Base-by-base conservation (phyloP, 768 basidiomycete genomes). In the Boletus barrowsii region DNA sequence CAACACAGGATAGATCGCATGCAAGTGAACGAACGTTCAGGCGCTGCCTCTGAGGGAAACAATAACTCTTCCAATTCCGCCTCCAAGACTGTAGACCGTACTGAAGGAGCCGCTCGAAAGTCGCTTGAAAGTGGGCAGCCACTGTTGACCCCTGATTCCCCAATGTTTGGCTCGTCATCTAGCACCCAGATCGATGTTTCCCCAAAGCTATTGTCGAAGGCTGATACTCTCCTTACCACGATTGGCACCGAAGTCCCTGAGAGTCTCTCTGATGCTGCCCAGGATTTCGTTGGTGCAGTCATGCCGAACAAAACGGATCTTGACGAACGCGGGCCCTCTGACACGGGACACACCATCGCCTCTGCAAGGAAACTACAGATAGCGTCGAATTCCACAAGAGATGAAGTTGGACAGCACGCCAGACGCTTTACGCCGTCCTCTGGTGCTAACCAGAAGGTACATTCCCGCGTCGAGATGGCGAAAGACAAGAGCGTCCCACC, bases 131-230 rank as follows among this genome's bases (percentile, higher is more conserved):
- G 24, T 9, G 26, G 29, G 37, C 53, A 59, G 22, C 32, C 10
- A 11, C 10, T n/a, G 8, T 24, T 42, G n/a, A 15, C n/a, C 8
- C 20, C 42, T n/a, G 29, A 48, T 22, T 57, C 61, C n/a, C 51
- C 63, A 11, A 52, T 42, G 44, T 47, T 51, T 42, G 40, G 42
- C 6, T 47, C 46, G n/a, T 56, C 63, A 11, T 66, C 58, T 20
- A 51, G 48, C 35, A 66, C 53, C 10, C 57, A 54, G 42, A 42
- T 57, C 20, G 55, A 57, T 51, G 24, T 44, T 48, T 66, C 58
- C 22, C 47, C 53, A 14, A 53, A 47, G 32, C 18, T 33, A 42
- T 33, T 37, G 22, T 46, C 40, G 45, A 49, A 59, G 5, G 32
- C 9, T 4, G 44, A 65, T 40, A 41, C 49, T 32, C 36, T 10